These are phyloP conservation scores for Smithsoniella earleae DNA, from an alignment of 163 green algal species.

Conservation along the genomic window DNA sequence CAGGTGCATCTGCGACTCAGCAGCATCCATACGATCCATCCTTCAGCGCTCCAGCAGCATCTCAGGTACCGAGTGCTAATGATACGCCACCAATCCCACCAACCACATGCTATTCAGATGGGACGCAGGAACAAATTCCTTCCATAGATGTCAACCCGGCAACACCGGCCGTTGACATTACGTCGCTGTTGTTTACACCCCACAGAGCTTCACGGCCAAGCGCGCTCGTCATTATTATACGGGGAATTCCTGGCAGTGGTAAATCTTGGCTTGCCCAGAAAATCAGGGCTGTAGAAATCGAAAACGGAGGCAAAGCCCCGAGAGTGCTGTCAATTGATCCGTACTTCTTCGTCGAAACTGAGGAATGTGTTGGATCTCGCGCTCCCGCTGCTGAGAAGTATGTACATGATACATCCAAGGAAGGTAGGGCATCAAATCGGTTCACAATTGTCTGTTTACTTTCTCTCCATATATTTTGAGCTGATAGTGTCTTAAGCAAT, in stretches of 20 bases:
- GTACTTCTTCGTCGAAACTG: conserved; percentile 30
- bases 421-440: not conserved
- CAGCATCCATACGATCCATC: too few species aligned
- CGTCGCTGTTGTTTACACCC: not conserved
- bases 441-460: not conserved
- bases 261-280: conserved; percentile 21
- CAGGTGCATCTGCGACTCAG: too few species aligned
- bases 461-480: not conserved
- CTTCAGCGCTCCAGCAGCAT: too few species aligned
- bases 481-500: not conserved
- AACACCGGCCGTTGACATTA: not conserved
- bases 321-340: conserved; percentile 25
- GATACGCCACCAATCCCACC: too few species aligned
- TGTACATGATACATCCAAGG: conserved; percentile 1
- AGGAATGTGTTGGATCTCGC: too few species aligned
- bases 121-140: too few species aligned
- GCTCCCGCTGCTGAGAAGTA: not conserved
- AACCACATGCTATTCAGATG: too few species aligned
- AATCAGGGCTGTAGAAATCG: not conserved
- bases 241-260: conserved; percentile 10
- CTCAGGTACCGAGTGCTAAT: too few species aligned
- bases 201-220: not conserved
- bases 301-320: not conserved
- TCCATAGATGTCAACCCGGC: too few species aligned
- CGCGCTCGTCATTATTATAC: conserved; percentile 5